Base-by-base conservation (phyloP, 306 rosid genomes). In the Fragaria iinumae region DNA sequence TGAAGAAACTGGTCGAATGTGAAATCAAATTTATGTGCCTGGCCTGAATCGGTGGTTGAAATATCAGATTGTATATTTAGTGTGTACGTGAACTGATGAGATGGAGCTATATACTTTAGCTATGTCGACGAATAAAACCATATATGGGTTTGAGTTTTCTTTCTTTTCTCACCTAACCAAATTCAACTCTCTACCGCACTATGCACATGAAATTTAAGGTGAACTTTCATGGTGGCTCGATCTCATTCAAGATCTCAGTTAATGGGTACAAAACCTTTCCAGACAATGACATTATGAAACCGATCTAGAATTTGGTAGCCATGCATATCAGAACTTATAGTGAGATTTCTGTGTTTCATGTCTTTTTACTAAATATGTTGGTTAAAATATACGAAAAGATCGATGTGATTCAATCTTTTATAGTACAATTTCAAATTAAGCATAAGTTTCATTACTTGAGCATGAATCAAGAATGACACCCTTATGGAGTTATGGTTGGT, bases 151-250 rank as follows among this genome's bases (percentile, higher is more conserved):
- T 21, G 17, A 59, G 8, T 72, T 72, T 20, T 55, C 67, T 43
- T 39, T 43, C 2, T 12, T 8, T 55, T 39, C 39, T 73, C 38
- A 59, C 41, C 77, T 17, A 59, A 74, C 56, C 7, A 5, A 25
- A 74, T 59, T 65, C 27, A 18, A 38, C 39, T 56, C 52, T 72
- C 41, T 72, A 52, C 57, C 60, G 5, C 41, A 47, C 38, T 69
- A 13, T 66, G 52, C 67, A 38, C 52, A 38, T 23, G 25, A 73
- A 73, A 73, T 0, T 73, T 39, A 73, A 49, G 77, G 41, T 34
- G 11, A 57, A 18, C 6, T 16, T 57, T 20, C 50, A 20, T 53
- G 65, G 17, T 73, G 67, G 67, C 77, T 73, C 47, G 50, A 65
- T 36, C 67, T 55, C 67, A 39, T 73, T 73, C 25, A 12, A 72